phyloP scores from a whole-genome alignment of 2,329 filamentous ascomycete genomes.

The Calonectria honghensis region DNA sequence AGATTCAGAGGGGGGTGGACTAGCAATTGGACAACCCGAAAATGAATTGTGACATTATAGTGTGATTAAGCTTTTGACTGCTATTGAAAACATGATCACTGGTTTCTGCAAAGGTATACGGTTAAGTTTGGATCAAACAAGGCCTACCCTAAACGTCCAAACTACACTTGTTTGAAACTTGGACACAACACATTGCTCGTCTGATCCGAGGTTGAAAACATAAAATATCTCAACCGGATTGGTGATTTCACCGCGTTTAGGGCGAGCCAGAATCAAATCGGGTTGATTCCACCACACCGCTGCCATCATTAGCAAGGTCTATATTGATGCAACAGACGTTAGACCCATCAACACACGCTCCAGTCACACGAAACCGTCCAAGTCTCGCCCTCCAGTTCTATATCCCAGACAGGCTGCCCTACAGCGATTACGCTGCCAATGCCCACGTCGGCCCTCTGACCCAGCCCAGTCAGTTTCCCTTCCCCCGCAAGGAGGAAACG shows the following conservation, averaged over 20 bases:
- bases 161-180: not conserved
- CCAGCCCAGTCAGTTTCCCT: conserved; percentile 61
- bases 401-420: conserved; percentile 63
- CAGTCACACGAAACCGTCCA: conserved; percentile 65
- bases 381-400: conserved; percentile 57
- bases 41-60: not conserved
- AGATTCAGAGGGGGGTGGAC: not conserved
- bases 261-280: not conserved
- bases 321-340: conserved; percentile 16
- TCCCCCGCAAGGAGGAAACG: conserved; percentile 62
- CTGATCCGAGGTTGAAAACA: not conserved
- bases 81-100: not conserved
- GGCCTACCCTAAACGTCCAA: conserved; percentile 9
- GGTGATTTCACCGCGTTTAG: not conserved
- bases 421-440: conserved; percentile 58
- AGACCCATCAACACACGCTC: conserved; percentile 50
- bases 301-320: not conserved
- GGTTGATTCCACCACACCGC: not conserved
- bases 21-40: not conserved
- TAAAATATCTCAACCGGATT: not conserved
- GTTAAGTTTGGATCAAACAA: not conserved
- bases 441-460: conserved; percentile 53
- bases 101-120: not conserved
- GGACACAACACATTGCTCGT: not conserved
- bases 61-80: not conserved